Evolutionary conservation across 2,329 filamentous ascomycete species (phyloP).

Genomic region (Beauveria brongniartii): DNA sequence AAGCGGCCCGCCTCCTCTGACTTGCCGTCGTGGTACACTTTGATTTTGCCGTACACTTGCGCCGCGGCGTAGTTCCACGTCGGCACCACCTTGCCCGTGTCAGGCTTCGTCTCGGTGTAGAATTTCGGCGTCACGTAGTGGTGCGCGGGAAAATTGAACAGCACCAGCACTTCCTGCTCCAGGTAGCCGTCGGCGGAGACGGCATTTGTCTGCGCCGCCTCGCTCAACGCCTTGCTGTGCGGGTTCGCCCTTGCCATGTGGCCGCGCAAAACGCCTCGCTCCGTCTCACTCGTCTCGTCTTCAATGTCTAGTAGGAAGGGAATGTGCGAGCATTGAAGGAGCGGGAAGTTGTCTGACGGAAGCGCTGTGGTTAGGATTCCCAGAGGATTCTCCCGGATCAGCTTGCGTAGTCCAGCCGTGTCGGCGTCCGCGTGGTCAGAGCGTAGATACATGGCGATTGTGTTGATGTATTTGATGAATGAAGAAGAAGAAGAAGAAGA

Average conservation of each 20-base stretch:
- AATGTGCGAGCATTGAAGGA: slow-evolving; percentile 52
- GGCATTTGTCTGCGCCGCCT: slow-evolving; percentile 24
- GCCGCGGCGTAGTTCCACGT: slow-evolving; percentile 65
- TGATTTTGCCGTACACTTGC: slow-evolving; percentile 53
- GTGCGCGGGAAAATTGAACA: slow-evolving; percentile 51
- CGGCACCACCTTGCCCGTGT: slow-evolving; percentile 57
- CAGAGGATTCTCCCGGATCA: slow-evolving; percentile 53
- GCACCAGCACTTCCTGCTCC: slow-evolving; percentile 49
- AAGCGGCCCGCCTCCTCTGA: slow-evolving; percentile 37
- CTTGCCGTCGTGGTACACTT: slow-evolving; percentile 42
- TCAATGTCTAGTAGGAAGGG: slow-evolving; percentile 49
- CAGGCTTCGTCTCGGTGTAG: slow-evolving; percentile 57
- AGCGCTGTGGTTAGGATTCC: slow-evolving; percentile 58
- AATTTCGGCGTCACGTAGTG: slow-evolving; percentile 64
- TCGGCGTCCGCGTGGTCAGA: slow-evolving; percentile 42
- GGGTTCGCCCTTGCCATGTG: slow-evolving; percentile 58
- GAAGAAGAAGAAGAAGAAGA: too few species aligned
- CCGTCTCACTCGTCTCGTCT: slow-evolving; percentile 30
- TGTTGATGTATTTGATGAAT: background rate
- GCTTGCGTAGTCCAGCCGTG: slow-evolving; percentile 40
- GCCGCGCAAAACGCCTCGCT: slow-evolving; percentile 44
- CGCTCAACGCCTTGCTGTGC: slow-evolving; percentile 53
- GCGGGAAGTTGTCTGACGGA: slow-evolving; percentile 35
- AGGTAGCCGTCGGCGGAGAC: slow-evolving; percentile 21
- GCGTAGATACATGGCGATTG: slow-evolving; percentile 8